Percentiles rank a stretch among this genome's conserved stretches.
These are phyloP conservation scores for Arthroderma uncinatum DNA, from an alignment of 2,329 filamentous ascomycete species.

Conservation along the genomic window DNA sequence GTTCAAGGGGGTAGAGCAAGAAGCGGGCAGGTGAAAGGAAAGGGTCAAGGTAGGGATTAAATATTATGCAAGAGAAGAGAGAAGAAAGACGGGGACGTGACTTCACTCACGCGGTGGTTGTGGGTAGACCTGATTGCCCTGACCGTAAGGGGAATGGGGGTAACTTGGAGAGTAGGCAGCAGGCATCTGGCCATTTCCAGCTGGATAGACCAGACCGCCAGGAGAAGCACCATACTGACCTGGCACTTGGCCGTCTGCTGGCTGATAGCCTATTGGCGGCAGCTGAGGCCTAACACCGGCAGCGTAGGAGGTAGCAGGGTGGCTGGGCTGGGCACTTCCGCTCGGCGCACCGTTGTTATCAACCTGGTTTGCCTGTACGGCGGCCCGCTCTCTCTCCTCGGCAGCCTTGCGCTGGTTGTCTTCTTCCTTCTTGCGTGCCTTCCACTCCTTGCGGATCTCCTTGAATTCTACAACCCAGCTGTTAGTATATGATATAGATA, in stretches of 20 bases:
- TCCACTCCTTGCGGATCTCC: slow-evolving; percentile 98
- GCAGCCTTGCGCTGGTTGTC: slow-evolving; percentile 80
- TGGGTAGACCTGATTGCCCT: slow-evolving; percentile 39
- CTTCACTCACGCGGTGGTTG: slow-evolving; percentile 39
- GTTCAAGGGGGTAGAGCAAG: background rate
- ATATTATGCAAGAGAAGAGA: background rate
- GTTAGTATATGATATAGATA: slow-evolving; percentile 4
- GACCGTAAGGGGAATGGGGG: slow-evolving; percentile 41
- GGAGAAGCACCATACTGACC: slow-evolving; percentile 54
- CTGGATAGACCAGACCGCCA: slow-evolving; percentile 38
- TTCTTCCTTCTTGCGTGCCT: slow-evolving; percentile 98
- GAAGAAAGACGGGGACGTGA: slow-evolving; percentile 17
- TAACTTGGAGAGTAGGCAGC: slow-evolving; percentile 36
- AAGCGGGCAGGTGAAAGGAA: slow-evolving; percentile 12
- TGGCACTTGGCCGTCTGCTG: slow-evolving; percentile 43
- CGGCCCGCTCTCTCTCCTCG: slow-evolving; percentile 65
- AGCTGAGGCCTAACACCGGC: slow-evolving; percentile 51
- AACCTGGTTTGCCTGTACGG: slow-evolving; percentile 43
- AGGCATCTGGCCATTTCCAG: slow-evolving; percentile 38
- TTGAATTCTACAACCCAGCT: slow-evolving; percentile 66
- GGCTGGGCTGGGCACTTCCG: slow-evolving; percentile 22
- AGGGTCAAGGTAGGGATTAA: background rate
- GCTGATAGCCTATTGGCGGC: slow-evolving; percentile 64
- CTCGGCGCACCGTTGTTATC: slow-evolving; percentile 37
- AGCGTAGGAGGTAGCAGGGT: slow-evolving; percentile 33